Base-by-base conservation (phyloP, 2,329 filamentous ascomycete species). In the Coniochaeta sp. region DNA sequence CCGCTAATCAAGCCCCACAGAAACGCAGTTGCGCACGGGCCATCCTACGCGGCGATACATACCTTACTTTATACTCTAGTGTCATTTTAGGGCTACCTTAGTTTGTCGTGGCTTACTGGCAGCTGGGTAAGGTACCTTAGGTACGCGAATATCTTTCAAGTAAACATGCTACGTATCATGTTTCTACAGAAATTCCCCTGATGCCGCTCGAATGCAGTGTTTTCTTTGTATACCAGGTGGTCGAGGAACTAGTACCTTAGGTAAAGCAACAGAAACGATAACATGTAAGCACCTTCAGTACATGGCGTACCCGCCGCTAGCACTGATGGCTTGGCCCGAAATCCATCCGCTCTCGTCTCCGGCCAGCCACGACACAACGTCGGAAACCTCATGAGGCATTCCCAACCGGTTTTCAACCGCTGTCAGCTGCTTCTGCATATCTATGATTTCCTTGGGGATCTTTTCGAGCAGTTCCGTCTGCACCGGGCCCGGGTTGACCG, bases 401-500 rank as follows among this genome's bases (percentile, higher is more conserved):
- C 81, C 85, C 2, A 83, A 62, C 9, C 84, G 70, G 44, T 80
- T 74, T 63, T 80, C 72, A 0, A 85, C 73, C 0, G 81, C 77
- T 6, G 83, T 88, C 22, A 71, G 70, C 62, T 74, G 71, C 70
- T 75, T 77, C 69, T 85, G 79, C 65, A 74, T 72, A 33, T 79
- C 74, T 2, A 83, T 71, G 14, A 83, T 72, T 0, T 79, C 77
- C 59, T 73, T 67, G 0, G 79, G 78, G 14, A 85, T 79, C 17
- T 79, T 75, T 17, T 79, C 78, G 26, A 86, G 67, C 77, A 88
- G 79, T 8, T 85, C 82, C 33, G 77, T 85, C 70, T 80, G 71
- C 6, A 85, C 80, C 0, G 85, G 83, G 0, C 85, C 85, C 0
- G 84, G 83, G 22, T 79, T 80, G 2, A 88, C 79, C 0, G 78